A percentile compares a stretch with the other conserved stretches of the same genome.
Conservation (phyloP, 2,329 filamentous ascomycete genomes). For the Clarireedia monteithiana region DNA sequence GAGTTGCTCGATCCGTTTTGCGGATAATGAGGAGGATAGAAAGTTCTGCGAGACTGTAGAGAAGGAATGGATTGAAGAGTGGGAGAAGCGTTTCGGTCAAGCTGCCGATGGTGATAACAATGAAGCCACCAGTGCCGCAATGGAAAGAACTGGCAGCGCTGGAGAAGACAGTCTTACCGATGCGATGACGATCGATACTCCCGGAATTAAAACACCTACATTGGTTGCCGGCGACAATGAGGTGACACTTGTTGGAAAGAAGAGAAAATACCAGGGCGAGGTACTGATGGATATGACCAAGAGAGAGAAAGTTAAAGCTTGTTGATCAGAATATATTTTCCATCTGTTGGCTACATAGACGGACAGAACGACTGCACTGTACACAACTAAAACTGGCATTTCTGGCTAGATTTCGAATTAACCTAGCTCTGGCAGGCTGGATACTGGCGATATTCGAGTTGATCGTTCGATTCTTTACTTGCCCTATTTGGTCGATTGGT, state of each 20-base stretch:
- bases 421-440: too few relatives aligned
- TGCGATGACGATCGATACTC: conserved; percentile 28
- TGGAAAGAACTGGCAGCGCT: conserved; percentile 6
- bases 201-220: conserved; percentile 23
- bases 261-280: neutral
- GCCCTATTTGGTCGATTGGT: too few relatives aligned
- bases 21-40: conserved; percentile 23
- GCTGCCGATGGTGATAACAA: neutral
- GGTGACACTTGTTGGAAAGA: neutral
- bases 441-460: too few relatives aligned
- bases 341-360: too few relatives aligned
- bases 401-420: too few relatives aligned
- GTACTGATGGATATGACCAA: neutral
- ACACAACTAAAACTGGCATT: too few relatives aligned
- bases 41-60: conserved; percentile 25
- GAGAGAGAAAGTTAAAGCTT: neutral
- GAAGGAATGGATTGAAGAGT: conserved; percentile 21
- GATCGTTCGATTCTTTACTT: too few relatives aligned
- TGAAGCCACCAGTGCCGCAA: neutral
- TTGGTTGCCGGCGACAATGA: conserved; percentile 16
- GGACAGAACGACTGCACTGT: too few relatives aligned
- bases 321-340: too few relatives aligned
- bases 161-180: conserved; percentile 25
- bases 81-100: conserved; percentile 15
- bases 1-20: conserved; percentile 34